Conservation (phyloP, 768 basidiomycete species). For the Chalciporus piperatus region DNA sequence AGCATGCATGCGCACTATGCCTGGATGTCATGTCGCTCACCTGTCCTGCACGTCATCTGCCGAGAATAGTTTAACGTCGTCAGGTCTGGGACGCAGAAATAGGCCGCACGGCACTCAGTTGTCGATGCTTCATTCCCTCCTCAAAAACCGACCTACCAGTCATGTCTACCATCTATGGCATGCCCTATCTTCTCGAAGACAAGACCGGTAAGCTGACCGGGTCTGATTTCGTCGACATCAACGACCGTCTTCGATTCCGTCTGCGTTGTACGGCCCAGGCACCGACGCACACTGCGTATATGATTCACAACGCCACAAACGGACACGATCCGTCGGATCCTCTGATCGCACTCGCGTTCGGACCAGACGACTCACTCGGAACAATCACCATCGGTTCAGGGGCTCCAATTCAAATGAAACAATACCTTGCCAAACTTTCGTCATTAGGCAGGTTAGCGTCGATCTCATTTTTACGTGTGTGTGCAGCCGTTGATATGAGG, state of each 20-base stretch:
- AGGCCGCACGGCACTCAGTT: conserved; percentile 6
- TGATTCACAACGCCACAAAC: conserved; percentile 44
- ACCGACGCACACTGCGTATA: conserved; percentile 44
- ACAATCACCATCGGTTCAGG: conserved; percentile 45
- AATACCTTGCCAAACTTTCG: conserved; percentile 47
- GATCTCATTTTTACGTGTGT: background rate
- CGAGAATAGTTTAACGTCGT: conserved; percentile 21
- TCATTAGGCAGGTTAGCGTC: conserved; percentile 41
- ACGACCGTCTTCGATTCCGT: conserved; percentile 54
- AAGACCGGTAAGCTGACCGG: conserved; percentile 50
- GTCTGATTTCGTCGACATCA: conserved; percentile 60
- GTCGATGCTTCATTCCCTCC: conserved; percentile 1
- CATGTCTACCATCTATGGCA: conserved; percentile 44
- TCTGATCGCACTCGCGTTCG: conserved; percentile 50
- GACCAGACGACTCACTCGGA: conserved; percentile 47
- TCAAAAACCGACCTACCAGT: conserved; percentile 1
- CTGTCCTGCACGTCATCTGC: conserved; percentile 17
- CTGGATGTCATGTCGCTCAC: conserved; percentile 17
- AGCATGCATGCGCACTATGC: conserved; percentile 18
- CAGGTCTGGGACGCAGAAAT: conserved; percentile 21
- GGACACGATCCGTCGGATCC: conserved; percentile 35
- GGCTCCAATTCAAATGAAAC: conserved; percentile 43
- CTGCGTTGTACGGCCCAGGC: conserved; percentile 48
- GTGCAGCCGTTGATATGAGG: conserved; percentile 2
- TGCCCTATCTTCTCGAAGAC: conserved; percentile 67